Evolutionary conservation across 2,329 filamentous ascomycete genomes (phyloP), one percentile per base, ranked within the genome.

Genomic region (Bipolaris gigantea): DNA sequence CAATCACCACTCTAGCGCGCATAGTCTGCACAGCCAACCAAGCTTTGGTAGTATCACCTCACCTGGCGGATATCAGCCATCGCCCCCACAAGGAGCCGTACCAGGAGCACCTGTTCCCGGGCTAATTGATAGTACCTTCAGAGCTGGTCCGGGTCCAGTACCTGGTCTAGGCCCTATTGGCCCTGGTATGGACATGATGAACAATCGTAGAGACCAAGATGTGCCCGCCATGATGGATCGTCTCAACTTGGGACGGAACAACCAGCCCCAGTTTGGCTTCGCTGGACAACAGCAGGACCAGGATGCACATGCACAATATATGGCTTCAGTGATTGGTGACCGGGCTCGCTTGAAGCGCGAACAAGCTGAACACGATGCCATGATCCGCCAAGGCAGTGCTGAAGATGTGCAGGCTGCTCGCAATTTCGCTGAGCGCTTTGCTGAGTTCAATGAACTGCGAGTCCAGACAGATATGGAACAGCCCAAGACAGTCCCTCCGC

Each of bases 21-120:
- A 97, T 64, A 97, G 93, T 70, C 82, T 99, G 55, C 94, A 99
- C 70, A 97, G 92, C 71, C 94, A 99, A 75, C 93, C 93, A 19
- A 97, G 93, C 76, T 97, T 94, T 71, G 91, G 93, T 16, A 97
- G 89, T 75, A 95, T 99, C 62, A 87, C 90, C 2, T 95, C 92
- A n/a, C 92, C 92, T 2, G 85, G 88, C 53, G 86, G 85, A 10
- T 87, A 85, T 67, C 84, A 87, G 63, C 80, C 83, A 48, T 81
- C 85, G 58, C 80, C 80, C 53, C 85, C 79, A 69, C 82, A 83
- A 61, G 75, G 67, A 23, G 72, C 76, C n/a, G 76, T 82, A 15
- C 76, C 82, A 15, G 71, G 66, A 42, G 66, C 67, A 35, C 51
- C 66, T 39, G 79, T 83, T 5, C 79, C 84, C 33, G 85, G 85